phyloP scores from a whole-genome alignment of 2,329 filamentous ascomycete species.

The Aspergillus phoenicis region DNA sequence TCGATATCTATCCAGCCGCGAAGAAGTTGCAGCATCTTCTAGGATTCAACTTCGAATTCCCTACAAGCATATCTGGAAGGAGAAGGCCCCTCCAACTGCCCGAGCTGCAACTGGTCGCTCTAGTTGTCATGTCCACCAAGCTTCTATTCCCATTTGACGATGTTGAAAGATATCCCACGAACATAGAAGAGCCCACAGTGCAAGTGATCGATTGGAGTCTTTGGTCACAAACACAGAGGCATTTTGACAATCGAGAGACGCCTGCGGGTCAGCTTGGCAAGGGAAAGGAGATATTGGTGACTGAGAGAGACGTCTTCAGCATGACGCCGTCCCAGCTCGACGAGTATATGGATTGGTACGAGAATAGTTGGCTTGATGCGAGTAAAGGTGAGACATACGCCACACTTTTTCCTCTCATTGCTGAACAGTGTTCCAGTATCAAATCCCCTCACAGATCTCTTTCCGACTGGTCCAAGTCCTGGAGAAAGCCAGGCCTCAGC shows the following conservation, averaged over 20 bases:
- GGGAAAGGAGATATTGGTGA: slow-evolving; percentile 57
- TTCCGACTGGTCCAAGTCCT: slow-evolving; percentile 37
- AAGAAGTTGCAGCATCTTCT: slow-evolving; percentile 59
- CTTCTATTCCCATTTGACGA: slow-evolving; percentile 74
- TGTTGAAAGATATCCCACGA: slow-evolving; percentile 53
- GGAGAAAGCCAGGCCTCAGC: slow-evolving; percentile 16
- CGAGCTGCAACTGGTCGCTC: slow-evolving; percentile 71
- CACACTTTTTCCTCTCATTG: background rate
- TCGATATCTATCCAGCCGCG: slow-evolving; percentile 54
- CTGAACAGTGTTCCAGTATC: slow-evolving; percentile 17
- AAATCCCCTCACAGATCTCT: slow-evolving; percentile 46
- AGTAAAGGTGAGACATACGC: slow-evolving; percentile 27
- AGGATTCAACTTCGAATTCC: slow-evolving; percentile 61
- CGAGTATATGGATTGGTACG: slow-evolving; percentile 79
- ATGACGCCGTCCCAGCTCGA: slow-evolving; percentile 68
- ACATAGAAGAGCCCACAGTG: slow-evolving; percentile 58
- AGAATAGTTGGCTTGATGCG: slow-evolving; percentile 59
- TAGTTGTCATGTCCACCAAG: slow-evolving; percentile 76
- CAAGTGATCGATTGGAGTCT: slow-evolving; percentile 70
- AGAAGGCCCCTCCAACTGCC: slow-evolving; percentile 61
- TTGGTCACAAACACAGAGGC: slow-evolving; percentile 63
- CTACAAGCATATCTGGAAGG: slow-evolving; percentile 43
- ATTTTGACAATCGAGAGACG: slow-evolving; percentile 37
- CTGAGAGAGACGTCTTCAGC: slow-evolving; percentile 62
- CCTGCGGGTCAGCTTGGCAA: slow-evolving; percentile 42